A percentile compares a stretch with the other conserved stretches of the same genome.
These are phyloP conservation scores for Clarireedia sp. DNA, from an alignment of 2,329 filamentous ascomycete genomes.

Conservation along the genomic window DNA sequence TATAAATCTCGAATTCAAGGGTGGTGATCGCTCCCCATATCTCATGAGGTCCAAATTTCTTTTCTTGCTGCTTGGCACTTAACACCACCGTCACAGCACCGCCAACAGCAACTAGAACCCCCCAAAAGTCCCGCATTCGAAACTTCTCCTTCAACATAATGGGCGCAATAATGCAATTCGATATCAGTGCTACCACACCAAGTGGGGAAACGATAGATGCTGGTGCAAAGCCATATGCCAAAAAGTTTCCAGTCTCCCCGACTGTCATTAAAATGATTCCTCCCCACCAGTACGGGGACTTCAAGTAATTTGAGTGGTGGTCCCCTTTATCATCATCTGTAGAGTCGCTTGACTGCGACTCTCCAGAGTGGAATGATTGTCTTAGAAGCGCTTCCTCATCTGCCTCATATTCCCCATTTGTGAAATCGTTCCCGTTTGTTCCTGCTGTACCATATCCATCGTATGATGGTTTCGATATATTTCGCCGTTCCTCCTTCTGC, in stretches of 20 bases:
- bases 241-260: constrained; percentile 91
- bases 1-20: constrained; percentile 84
- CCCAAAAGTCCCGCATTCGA: constrained; percentile 74
- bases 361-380: constrained; percentile 40
- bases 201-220: constrained; percentile 95
- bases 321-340: constrained; percentile 30
- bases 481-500: constrained; percentile 45
- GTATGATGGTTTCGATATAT: constrained; percentile 33
- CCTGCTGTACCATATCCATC: constrained; percentile 37
- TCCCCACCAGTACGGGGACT: constrained; percentile 92
- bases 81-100: constrained; percentile 90
- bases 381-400: constrained; percentile 46
- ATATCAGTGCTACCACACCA: constrained; percentile 92
- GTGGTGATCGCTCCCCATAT: constrained; percentile 84
- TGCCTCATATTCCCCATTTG: constrained; percentile 22
- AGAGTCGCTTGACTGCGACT: constrained; percentile 33
- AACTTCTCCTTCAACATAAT: constrained; percentile 90
- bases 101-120: constrained; percentile 76
- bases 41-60: constrained; percentile 81
- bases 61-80: constrained; percentile 82
- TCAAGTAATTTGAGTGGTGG: constrained; percentile 61
- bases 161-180: constrained; percentile 94
- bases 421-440: constrained; percentile 25
- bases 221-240: constrained; percentile 95
- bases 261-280: constrained; percentile 88